These are phyloP conservation scores for Sinapis alba DNA, from an alignment of 441 rosid species.

Conservation along the genomic window DNA sequence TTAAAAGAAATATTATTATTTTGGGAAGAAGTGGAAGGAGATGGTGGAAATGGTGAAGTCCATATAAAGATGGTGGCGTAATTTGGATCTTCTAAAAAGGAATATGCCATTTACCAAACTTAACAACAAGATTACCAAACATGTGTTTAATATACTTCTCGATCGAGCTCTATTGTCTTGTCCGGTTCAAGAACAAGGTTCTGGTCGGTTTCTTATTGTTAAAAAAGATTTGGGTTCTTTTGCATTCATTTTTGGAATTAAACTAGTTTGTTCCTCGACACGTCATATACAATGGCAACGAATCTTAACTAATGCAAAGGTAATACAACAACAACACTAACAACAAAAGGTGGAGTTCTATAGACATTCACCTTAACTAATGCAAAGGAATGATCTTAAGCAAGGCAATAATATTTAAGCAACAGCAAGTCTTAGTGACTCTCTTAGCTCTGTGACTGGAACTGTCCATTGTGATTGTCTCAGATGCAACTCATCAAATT, in stretches of 20 bases:
- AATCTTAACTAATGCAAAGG: neutral
- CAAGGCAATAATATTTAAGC: slow-evolving; percentile 95
- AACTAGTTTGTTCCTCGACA: neutral
- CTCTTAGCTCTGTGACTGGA: slow-evolving; percentile 92
- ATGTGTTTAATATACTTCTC: slow-evolving; percentile 21
- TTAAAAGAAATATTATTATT: slow-evolving; percentile 6
- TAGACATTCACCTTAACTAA: slow-evolving; percentile 10
- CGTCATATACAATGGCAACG: slow-evolving; percentile 24
- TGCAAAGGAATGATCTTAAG: slow-evolving; percentile 81
- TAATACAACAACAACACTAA: neutral
- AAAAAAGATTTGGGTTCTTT: neutral
- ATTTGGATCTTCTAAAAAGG: slow-evolving; percentile 42
- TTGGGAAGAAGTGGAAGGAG: slow-evolving; percentile 22
- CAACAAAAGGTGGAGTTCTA: neutral
- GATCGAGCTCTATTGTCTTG: slow-evolving; percentile 19
- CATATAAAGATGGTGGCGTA: slow-evolving; percentile 38
- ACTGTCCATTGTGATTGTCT: slow-evolving; percentile 97
- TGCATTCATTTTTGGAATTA: neutral
- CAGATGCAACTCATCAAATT: slow-evolving; percentile 97
- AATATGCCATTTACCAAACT: slow-evolving; percentile 31
- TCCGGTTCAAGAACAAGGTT: slow-evolving; percentile 9
- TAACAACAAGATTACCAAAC: slow-evolving; percentile 30
- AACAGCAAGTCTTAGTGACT: slow-evolving; percentile 85
- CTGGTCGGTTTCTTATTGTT: slow-evolving; percentile 7
- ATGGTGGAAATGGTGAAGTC: slow-evolving; percentile 36